Evolutionary conservation across 2,329 filamentous ascomycete genomes (phyloP), one percentile per base, ranked within the genome.

Genomic region (Ophiocordyceps camponoti-saundersi): DNA sequence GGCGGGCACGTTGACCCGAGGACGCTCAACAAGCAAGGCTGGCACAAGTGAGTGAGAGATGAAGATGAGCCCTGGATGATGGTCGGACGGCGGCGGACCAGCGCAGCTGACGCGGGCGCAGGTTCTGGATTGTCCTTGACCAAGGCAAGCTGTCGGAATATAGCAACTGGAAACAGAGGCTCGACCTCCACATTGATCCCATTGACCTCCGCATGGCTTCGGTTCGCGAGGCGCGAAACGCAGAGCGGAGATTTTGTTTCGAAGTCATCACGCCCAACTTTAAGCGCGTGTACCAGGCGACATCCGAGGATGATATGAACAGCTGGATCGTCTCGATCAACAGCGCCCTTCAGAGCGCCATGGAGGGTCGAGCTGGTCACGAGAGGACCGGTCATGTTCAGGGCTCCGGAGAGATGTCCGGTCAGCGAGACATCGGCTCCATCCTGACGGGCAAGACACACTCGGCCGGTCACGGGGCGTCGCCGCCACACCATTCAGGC

Each of bases 111-210:
- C 42, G 34, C 13, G 21, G 12, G 4, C 13, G 39, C 55, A 93
- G 88, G 59, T 98, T 96, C 65, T 98, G 92, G 92, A 93, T 98
- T 52, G 92, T 98, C 2, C 72, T 98, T 42, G 93, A 96, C 60
- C 89, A 95, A 63, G 92, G 92, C 22, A 95, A 92, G 61, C 73
- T 98, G 16, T 95, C 90, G 1, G 92, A 98, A 60, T 98, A 98
- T 65, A 95, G 89, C 61, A 96, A 98, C 62, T 98, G 92, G 92
- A 98, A 98, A 65, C 87, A 98, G 61, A 90, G 80, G 61, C 75
- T 98, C 22, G 92, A 98, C 63, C 70, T 96, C 23, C 93, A 98
- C 61, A 96, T 95, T 79, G 92, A 96, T 2, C 92, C 92, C 0
- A 96, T 98, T 53, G 93, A 98, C 62, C 71, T 98, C 43, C 84